Percentiles rank a stretch among this genome's conserved stretches.
Evolutionary conservation across 1,284 basidiomycete species (phyloP).

Genomic region (Termitomyces sp.): DNA sequence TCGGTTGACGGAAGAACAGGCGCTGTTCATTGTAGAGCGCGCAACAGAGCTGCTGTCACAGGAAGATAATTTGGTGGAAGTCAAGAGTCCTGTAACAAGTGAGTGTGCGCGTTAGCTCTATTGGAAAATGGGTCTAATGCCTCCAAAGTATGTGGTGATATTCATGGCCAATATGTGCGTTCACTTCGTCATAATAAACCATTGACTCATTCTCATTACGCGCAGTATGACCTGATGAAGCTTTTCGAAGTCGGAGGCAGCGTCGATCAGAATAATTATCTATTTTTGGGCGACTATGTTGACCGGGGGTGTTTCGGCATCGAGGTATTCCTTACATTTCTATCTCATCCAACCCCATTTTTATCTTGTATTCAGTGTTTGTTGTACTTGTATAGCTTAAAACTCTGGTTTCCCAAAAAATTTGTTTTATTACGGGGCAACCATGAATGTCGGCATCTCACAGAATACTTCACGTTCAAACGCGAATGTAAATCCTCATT

Average conservation of each 20-base stretch:
- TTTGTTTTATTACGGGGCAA: constrained; percentile 92
- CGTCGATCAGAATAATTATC: constrained; percentile 83
- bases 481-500: constrained; percentile 67
- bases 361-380: constrained; percentile 54
- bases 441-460: constrained; percentile 95
- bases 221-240: constrained; percentile 95
- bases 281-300: constrained; percentile 98
- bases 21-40: constrained; percentile 79
- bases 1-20: constrained; percentile 81
- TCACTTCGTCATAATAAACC: background rate
- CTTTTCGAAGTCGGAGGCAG: constrained; percentile 95
- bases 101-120: constrained; percentile 27
- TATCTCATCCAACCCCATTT: constrained; percentile 10
- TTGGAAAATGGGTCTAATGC: background rate
- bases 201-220: background rate
- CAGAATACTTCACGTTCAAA: constrained; percentile 97
- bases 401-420: constrained; percentile 91
- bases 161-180: constrained; percentile 97
- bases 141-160: constrained; percentile 85
- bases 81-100: constrained; percentile 93
- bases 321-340: constrained; percentile 54
- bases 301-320: constrained; percentile 96
- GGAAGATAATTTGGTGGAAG: constrained; percentile 86
- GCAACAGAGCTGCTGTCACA: constrained; percentile 71
- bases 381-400: constrained; percentile 85